These are phyloP conservation scores for Asclepias syriaca DNA, from an alignment of 257 asterid genomes.

Conservation along the genomic window DNA sequence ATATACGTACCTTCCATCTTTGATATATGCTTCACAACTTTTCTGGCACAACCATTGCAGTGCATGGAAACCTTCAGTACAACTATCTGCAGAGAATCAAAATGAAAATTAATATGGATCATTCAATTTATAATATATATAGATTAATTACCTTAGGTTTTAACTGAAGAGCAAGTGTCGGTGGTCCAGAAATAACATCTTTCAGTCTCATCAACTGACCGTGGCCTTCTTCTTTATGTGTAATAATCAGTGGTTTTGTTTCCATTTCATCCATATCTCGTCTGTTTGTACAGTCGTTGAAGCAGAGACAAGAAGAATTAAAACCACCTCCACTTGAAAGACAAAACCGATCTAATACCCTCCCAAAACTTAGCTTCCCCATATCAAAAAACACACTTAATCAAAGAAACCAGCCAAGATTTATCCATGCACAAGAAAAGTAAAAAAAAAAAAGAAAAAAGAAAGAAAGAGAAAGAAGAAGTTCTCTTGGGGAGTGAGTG, in stretches of 20 bases:
- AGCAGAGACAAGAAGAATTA: constrained; percentile 33
- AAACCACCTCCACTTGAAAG: constrained; percentile 19
- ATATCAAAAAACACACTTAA: constrained; percentile 6
- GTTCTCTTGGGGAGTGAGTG: too few relatives aligned
- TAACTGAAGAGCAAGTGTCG: constrained; percentile 42
- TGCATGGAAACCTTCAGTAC: constrained; percentile 54
- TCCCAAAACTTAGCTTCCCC: constrained; percentile 41
- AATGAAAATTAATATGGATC: not conserved
- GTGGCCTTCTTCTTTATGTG: constrained; percentile 6
- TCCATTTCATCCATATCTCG: constrained; percentile 14
- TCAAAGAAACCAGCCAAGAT: too few relatives aligned
- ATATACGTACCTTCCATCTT: constrained; percentile 35
- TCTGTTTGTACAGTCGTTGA: constrained; percentile 10
- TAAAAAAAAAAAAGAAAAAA: too few relatives aligned
- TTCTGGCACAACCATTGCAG: constrained; percentile 76
- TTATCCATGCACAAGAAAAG: too few relatives aligned
- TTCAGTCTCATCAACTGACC: constrained; percentile 24
- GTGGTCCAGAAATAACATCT: constrained; percentile 40
- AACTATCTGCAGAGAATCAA: constrained; percentile 6
- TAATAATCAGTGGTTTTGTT: constrained; percentile 30
- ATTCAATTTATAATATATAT: too few relatives aligned
- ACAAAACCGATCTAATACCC: constrained; percentile 33
- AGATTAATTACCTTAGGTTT: constrained; percentile 38
- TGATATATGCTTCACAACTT: constrained; percentile 68
- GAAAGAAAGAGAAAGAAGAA: too few relatives aligned